A percentile compares a stretch with the other conserved stretches of the same genome.
Evolutionary conservation across 345 rosid species (phyloP).

Genomic region (Durio zibethinus): DNA sequence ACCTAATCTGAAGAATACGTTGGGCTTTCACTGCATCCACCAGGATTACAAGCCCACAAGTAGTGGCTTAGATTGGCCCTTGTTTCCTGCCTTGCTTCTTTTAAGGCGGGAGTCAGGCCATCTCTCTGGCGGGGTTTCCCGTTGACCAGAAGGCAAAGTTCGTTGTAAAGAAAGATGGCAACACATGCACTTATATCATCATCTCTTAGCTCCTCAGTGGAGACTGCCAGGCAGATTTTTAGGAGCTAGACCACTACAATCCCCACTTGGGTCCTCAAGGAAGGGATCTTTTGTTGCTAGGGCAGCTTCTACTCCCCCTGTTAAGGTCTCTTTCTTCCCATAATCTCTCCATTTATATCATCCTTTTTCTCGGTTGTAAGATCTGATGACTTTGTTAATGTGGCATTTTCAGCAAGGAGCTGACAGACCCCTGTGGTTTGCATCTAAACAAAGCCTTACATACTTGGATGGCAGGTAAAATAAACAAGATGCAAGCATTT

Average conservation of each 20-base stretch:
- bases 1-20: slow-evolving; percentile 46
- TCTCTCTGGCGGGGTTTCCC: not conserved
- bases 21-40: slow-evolving; percentile 21
- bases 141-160: not conserved
- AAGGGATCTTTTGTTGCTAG: slow-evolving; percentile 62
- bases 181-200: slow-evolving; percentile 90
- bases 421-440: slow-evolving; percentile 87
- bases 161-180: slow-evolving; percentile 43
- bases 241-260: slow-evolving; percentile 43
- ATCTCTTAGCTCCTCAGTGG: slow-evolving; percentile 71
- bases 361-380: too few relatives aligned
- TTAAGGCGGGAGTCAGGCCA: not conserved
- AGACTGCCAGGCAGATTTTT: slow-evolving; percentile 67
- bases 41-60: slow-evolving; percentile 26
- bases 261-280: slow-evolving; percentile 39
- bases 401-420: slow-evolving; percentile 68
- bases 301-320: slow-evolving; percentile 91
- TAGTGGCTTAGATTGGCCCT: slow-evolving; percentile 25
- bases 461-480: slow-evolving; percentile 96
- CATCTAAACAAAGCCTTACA: slow-evolving; percentile 81
- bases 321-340: slow-evolving; percentile 48
- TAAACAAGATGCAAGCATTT: not conserved
- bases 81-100: slow-evolving; percentile 12
- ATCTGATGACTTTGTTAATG: not conserved
- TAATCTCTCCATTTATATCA: not conserved